Percentiles rank a stretch among this genome's conserved stretches.
Evolutionary conservation across 148 eudicot genomes (phyloP).

Genomic region (Cornus suecica): DNA sequence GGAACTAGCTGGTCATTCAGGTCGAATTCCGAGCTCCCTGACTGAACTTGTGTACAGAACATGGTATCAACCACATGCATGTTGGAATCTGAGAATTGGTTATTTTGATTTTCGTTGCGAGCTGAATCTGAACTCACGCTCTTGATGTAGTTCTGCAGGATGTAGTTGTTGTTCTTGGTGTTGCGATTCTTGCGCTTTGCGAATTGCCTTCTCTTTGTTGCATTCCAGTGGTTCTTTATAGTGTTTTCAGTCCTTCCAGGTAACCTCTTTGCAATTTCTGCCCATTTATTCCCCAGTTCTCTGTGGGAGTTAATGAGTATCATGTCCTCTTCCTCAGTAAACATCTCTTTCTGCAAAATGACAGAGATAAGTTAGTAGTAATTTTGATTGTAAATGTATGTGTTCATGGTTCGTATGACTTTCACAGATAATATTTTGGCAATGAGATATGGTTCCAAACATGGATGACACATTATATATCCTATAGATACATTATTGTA

Average conservation of each 20-base stretch:
- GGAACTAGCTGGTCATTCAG: background rate
- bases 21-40: too few relatives aligned
- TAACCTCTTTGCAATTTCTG: slow-evolving; percentile 24
- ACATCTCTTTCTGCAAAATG: slow-evolving; percentile 20
- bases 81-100: background rate
- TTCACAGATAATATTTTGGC: too few relatives aligned
- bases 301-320: slow-evolving; percentile 21
- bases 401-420: too few relatives aligned
- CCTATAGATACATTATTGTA: too few relatives aligned
- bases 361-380: background rate
- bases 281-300: slow-evolving; percentile 31
- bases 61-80: background rate
- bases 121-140: slow-evolving; percentile 14
- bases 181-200: slow-evolving; percentile 9
- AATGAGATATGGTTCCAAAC: too few relatives aligned
- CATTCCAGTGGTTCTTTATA: slow-evolving; percentile 38
- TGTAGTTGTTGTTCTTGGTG: background rate
- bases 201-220: slow-evolving; percentile 33
- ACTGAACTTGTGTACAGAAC: background rate
- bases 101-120: background rate
- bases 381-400: too few relatives aligned
- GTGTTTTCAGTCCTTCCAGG: slow-evolving; percentile 36
- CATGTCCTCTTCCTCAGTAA: slow-evolving; percentile 34
- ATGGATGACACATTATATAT: too few relatives aligned
- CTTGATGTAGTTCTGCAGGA: slow-evolving; percentile 26